A percentile compares a stretch with the other conserved stretches of the same genome.
These are phyloP conservation scores for Globisporangium barbulae DNA, from an alignment of 352 stramenopile genomes.

Conservation along the genomic window DNA sequence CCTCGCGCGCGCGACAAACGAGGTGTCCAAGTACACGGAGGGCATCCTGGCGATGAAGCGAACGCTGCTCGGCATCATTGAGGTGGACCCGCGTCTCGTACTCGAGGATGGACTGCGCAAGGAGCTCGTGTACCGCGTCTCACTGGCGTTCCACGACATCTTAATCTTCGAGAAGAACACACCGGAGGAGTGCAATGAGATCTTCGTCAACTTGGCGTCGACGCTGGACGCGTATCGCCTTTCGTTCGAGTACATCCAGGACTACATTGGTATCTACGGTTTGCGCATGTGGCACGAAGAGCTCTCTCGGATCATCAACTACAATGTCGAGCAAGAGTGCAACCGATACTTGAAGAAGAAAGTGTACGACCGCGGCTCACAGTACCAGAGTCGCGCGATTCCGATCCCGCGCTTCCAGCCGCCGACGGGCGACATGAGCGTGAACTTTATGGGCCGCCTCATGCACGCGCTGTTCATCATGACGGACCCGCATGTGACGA, in stretches of 20 bases:
- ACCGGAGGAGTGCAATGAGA: slow-evolving; percentile 77
- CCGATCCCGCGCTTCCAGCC: slow-evolving; percentile 91
- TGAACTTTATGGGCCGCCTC: slow-evolving; percentile 93
- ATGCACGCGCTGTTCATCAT: slow-evolving; percentile 92
- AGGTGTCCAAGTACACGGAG: slow-evolving; percentile 95
- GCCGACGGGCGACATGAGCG: slow-evolving; percentile 76
- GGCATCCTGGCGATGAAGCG: slow-evolving; percentile 95
- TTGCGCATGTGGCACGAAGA: slow-evolving; percentile 96
- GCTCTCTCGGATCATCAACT: slow-evolving; percentile 92
- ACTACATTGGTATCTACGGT: slow-evolving; percentile 94
- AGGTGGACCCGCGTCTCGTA: slow-evolving; percentile 92
- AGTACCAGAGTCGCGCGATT: slow-evolving; percentile 90
- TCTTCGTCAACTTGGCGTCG: slow-evolving; percentile 80
- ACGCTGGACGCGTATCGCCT: slow-evolving; percentile 89
- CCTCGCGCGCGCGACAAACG: slow-evolving; percentile 90
- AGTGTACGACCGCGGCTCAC: slow-evolving; percentile 87
- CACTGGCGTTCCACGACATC: slow-evolving; percentile 82
- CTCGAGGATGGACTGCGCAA: slow-evolving; percentile 93
- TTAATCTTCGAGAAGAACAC: slow-evolving; percentile 86
- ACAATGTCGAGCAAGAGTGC: slow-evolving; percentile 95
- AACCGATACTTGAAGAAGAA: slow-evolving; percentile 96
- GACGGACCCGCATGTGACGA: slow-evolving; percentile 88
- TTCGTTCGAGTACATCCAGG: slow-evolving; percentile 95
- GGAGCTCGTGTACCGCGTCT: slow-evolving; percentile 91
- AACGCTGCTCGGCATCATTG: slow-evolving; percentile 92